Percentiles rank a stretch among this genome's conserved stretches.
Conservation (phyloP, 1,284 basidiomycete species). For the Ustilago trichophora region DNA sequence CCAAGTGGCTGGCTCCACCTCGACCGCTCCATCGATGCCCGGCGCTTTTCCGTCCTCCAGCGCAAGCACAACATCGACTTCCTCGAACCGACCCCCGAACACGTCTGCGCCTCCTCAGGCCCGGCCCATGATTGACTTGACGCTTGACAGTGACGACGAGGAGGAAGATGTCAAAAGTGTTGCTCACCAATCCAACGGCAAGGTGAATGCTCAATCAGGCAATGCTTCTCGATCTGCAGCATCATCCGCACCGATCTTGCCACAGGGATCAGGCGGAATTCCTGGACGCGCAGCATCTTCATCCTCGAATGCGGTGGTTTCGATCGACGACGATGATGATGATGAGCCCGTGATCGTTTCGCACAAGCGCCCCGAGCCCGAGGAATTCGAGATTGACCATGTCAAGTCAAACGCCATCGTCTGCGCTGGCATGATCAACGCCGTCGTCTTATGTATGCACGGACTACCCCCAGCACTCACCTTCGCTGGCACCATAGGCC, state of each 20-base stretch:
- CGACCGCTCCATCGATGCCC: constrained; percentile 6
- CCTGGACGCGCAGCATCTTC: no score
- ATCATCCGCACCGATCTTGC: no score
- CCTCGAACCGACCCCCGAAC: not conserved
- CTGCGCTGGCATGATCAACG: constrained; percentile 58
- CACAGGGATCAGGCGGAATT: no score
- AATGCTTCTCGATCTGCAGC: no score
- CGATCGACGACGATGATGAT: constrained; percentile 47
- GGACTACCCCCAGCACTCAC: constrained; percentile 51
- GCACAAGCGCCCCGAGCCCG: constrained; percentile 17
- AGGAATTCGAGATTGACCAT: constrained; percentile 46
- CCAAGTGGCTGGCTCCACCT: not conserved
- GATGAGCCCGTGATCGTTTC: constrained; percentile 55
- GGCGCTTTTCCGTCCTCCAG: constrained; percentile 3
- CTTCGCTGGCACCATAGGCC: constrained; percentile 15
- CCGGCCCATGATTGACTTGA: constrained; percentile 40
- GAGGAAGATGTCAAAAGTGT: constrained; percentile 13
- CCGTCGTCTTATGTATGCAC: constrained; percentile 57
- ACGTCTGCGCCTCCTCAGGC: not conserved
- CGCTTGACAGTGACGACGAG: constrained; percentile 36
- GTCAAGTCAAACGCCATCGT: constrained; percentile 48
- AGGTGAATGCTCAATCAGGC: no score
- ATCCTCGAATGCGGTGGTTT: not conserved
- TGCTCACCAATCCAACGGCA: not conserved
- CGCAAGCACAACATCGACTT: not conserved